Base-by-base conservation (phyloP, 129 eudicot genomes). In the Saposhnikovia divaricata region DNA sequence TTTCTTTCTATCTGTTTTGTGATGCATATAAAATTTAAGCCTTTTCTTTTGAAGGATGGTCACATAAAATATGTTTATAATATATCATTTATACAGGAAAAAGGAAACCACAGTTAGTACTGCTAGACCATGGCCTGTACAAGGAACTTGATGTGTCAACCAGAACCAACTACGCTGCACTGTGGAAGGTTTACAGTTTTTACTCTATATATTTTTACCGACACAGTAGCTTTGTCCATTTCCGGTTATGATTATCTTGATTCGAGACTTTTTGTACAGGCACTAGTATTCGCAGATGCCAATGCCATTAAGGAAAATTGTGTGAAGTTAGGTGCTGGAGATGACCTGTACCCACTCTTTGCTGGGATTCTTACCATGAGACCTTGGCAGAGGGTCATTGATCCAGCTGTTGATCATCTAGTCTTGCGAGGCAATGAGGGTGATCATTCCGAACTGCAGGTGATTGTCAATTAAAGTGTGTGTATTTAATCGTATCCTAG, bases 351-450 rank as follows among this genome's bases (percentile, higher is more conserved):
- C 78, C 91, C 89, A 74, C 71, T 92, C 16, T 92, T 95, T 89
- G 98, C 98, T 21, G 98, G 96, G 78, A 88, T 95, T 79, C 96
- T 92, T 68, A 95, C 96, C 69, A 95, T 92, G 98, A 89, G 91
- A 81, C 98, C 98, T 42, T 95, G 98, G 98, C 73, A 87, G 55
- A 90, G 90, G 77, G 93, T 95, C 31, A 85, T 95, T 47, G 97
- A 95, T 75, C 90, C 90, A 19, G 85, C 97, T 8, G 91, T 95
- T 80, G 96, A 95, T 83, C 97, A 92, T 90, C 89, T 92, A 65
- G 97, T 90, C 27, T 82, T 95, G 76, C 82, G 86, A 79, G 94
- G 98, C 79, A 85, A 79, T 78, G 87, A 85, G 69, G 53, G 86
- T 61, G 97, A 95, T 72, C 97, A 87, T 34, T 88, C 98, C 5